phyloP scores from a whole-genome alignment of 2,329 filamentous ascomycete species.

The Dothideomycetes sp. region DNA sequence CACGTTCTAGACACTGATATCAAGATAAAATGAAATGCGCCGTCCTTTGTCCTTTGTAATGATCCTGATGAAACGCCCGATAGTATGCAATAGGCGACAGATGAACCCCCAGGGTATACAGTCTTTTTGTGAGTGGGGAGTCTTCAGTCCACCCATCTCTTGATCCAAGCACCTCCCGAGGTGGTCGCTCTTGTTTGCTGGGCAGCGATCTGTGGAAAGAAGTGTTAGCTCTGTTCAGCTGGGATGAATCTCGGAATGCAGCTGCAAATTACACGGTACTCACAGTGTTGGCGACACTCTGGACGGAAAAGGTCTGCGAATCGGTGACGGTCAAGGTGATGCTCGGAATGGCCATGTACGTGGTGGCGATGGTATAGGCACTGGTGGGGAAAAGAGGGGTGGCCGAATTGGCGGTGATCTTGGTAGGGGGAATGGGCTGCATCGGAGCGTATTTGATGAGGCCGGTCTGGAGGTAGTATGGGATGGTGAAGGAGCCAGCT shows the following conservation, averaged over 20 bases:
- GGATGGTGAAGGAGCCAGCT: constrained; percentile 26
- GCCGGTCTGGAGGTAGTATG: constrained; percentile 47
- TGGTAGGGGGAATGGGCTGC: constrained; percentile 47
- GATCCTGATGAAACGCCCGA: too few relatives aligned
- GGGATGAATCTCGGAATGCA: too few relatives aligned
- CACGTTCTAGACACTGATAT: too few relatives aligned
- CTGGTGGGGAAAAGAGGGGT: constrained; percentile 44
- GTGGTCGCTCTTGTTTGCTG: neutral
- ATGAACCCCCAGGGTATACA: too few relatives aligned
- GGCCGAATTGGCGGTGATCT: constrained; percentile 41
- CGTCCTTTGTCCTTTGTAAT: neutral
- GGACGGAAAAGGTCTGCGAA: constrained; percentile 38
- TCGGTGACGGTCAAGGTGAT: constrained; percentile 42
- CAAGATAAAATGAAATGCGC: neutral
- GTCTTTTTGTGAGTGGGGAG: too few relatives aligned
- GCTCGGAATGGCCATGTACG: constrained; percentile 33
- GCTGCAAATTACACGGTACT: constrained; percentile 19
- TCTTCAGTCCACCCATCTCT: neutral
- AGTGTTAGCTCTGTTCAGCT: too few relatives aligned
- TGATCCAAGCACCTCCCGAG: neutral
- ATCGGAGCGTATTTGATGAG: constrained; percentile 50
- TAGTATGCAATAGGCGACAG: too few relatives aligned
- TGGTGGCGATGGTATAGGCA: constrained; percentile 39
- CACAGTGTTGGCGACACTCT: constrained; percentile 49
- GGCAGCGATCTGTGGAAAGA: neutral